Conservation (phyloP, 192 early-diverging fungal genomes). For the Mortierella hygrophila region DNA sequence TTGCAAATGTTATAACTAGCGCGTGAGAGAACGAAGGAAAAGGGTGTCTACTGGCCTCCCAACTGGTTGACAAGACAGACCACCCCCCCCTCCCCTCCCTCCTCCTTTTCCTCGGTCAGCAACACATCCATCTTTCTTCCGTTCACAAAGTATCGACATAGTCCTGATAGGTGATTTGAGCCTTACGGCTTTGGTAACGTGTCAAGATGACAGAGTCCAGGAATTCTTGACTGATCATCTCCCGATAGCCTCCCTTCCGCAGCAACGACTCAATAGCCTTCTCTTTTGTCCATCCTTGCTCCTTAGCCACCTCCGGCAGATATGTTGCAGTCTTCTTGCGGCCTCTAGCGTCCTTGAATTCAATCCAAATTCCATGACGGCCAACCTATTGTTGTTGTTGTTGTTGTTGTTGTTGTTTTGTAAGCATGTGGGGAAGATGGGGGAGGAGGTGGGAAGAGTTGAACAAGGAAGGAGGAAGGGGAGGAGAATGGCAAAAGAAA, state of each 20-base stretch:
- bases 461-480: not conserved
- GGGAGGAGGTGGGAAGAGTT: not conserved
- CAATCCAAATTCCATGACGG: slow-evolving; percentile 94
- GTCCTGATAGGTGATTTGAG: slow-evolving; percentile 75
- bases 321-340: slow-evolving; percentile 83
- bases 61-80: not conserved
- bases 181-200: slow-evolving; percentile 87
- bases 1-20: not conserved
- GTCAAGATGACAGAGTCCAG: slow-evolving; percentile 77
- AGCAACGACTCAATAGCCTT: slow-evolving; percentile 90
- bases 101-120: too few species aligned
- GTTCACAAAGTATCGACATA: slow-evolving; percentile 59
- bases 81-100: too few species aligned
- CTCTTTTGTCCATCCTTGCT: slow-evolving; percentile 91
- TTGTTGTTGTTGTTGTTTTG: not conserved
- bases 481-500: not conserved
- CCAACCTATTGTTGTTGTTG: slow-evolving; percentile 66
- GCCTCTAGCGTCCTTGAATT: slow-evolving; percentile 71
- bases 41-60: too few species aligned
- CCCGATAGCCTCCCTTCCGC: slow-evolving; percentile 85
- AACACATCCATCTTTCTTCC: not conserved
- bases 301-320: slow-evolving; percentile 89
- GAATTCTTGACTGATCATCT: slow-evolving; percentile 70
- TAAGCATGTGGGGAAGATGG: not conserved
- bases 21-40: too few species aligned